Evolutionary conservation across 2,329 filamentous ascomycete species (phyloP).

Genomic region (Cladobotryum mycophilum): DNA sequence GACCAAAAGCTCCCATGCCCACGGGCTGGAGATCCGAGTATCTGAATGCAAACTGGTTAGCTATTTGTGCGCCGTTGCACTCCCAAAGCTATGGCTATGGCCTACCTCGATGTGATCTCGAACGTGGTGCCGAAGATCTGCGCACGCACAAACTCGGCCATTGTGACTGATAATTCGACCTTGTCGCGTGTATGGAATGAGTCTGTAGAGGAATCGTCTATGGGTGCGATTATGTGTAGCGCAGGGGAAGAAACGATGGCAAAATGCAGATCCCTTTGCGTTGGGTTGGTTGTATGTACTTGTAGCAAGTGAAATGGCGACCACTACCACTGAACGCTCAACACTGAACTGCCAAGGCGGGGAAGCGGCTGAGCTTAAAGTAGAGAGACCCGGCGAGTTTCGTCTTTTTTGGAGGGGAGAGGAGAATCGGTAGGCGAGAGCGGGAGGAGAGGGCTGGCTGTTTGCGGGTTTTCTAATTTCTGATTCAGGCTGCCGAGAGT

Average conservation of each 20-base stretch:
- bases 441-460: too few relatives aligned
- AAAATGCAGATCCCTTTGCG: too few relatives aligned
- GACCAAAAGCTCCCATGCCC: conserved; percentile 97
- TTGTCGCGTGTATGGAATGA: neutral
- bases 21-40: conserved; percentile 98
- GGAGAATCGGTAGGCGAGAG: too few relatives aligned
- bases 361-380: conserved; percentile 1
- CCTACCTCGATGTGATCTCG: conserved; percentile 95
- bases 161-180: conserved; percentile 40
- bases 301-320: too few relatives aligned
- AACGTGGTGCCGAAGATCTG: conserved; percentile 99
- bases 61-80: neutral
- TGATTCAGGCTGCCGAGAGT: too few relatives aligned
- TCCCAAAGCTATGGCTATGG: neutral
- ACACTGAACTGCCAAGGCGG: conserved; percentile 1
- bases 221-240: neutral
- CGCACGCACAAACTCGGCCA: conserved; percentile 98
- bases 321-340: neutral
- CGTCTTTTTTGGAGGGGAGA: neutral
- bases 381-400: neutral
- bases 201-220: neutral
- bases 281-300: too few relatives aligned
- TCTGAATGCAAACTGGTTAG: conserved; percentile 39
- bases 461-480: too few relatives aligned
- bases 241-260: too few relatives aligned